These are phyloP conservation scores for Cercospora janseana DNA, from an alignment of 2,329 filamentous ascomycete species.

Conservation along the genomic window DNA sequence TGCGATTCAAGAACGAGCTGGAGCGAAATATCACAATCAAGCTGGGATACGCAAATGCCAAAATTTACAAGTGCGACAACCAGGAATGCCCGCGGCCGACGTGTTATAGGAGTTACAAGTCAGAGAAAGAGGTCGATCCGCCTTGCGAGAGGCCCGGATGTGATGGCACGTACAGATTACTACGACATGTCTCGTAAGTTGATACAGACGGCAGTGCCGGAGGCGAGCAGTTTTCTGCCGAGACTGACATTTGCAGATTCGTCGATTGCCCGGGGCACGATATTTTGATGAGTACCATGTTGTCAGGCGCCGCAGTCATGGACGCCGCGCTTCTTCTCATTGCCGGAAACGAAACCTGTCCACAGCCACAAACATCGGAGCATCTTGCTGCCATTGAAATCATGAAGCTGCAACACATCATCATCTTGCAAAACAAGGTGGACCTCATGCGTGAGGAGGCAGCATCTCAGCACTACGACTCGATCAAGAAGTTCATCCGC, in stretches of 20 bases:
- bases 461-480: slow-evolving; percentile 90
- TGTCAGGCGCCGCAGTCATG: slow-evolving; percentile 99
- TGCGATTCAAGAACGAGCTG: slow-evolving; percentile 99
- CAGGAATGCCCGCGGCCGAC: slow-evolving; percentile 84
- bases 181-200: slow-evolving; percentile 88
- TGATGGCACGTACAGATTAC: slow-evolving; percentile 77
- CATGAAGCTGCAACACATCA: slow-evolving; percentile 99
- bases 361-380: slow-evolving; percentile 96
- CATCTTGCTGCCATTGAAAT: slow-evolving; percentile 99
- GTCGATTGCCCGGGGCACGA: slow-evolving; percentile 99
- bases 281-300: slow-evolving; percentile 99
- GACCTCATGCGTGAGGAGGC: slow-evolving; percentile 97
- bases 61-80: slow-evolving; percentile 99
- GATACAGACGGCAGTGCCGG: too few relatives aligned
- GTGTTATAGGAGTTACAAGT: slow-evolving; percentile 97
- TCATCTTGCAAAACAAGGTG: slow-evolving; percentile 99
- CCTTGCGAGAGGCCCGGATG: slow-evolving; percentile 94
- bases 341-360: slow-evolving; percentile 96
- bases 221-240: too few relatives aligned
- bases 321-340: slow-evolving; percentile 94
- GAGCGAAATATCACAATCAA: slow-evolving; percentile 99
- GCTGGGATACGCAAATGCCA: slow-evolving; percentile 98
- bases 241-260: slow-evolving; percentile 55
- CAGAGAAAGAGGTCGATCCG: slow-evolving; percentile 97
- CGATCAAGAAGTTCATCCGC: slow-evolving; percentile 96